Evolutionary conservation across 208 protist genomes (phyloP).

Genomic region (Cochliopodium minus): DNA sequence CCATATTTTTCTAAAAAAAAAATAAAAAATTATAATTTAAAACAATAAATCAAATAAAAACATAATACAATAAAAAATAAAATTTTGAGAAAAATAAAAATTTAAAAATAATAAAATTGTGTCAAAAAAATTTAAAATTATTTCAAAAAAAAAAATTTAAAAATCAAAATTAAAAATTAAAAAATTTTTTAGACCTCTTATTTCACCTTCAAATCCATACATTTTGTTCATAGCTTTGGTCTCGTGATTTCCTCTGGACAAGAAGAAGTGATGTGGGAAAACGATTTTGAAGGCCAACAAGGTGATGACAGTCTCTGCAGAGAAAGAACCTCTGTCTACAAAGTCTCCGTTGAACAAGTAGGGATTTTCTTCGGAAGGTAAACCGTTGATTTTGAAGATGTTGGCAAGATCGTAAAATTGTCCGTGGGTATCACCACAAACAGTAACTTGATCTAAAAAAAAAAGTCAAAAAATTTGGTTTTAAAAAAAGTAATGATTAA

Average conservation of each 20-base stretch:
- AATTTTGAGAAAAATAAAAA: too few relatives aligned
- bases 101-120: too few relatives aligned
- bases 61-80: too few relatives aligned
- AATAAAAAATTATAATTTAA: too few relatives aligned
- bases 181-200: too few relatives aligned
- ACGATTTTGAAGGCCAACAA: slow-evolving; percentile 86
- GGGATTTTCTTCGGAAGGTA: slow-evolving; percentile 57
- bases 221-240: slow-evolving; percentile 79
- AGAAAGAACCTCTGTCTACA: slow-evolving; percentile 87
- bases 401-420: slow-evolving; percentile 92
- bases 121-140: too few relatives aligned
- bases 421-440: slow-evolving; percentile 95
- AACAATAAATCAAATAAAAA: too few relatives aligned
- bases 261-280: background rate
- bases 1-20: slow-evolving; percentile 77
- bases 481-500: slow-evolving; percentile 16
- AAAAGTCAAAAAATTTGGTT: slow-evolving; percentile 9
- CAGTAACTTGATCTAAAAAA: slow-evolving; percentile 60
- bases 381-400: slow-evolving; percentile 78
- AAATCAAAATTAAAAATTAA: too few relatives aligned
- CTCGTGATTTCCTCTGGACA: slow-evolving; percentile 70
- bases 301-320: slow-evolving; percentile 75
- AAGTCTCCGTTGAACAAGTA: slow-evolving; percentile 87
- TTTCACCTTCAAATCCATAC: slow-evolving; percentile 93
- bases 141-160: too few relatives aligned